Percentiles rank a stretch among this genome's conserved stretches.
Evolutionary conservation across 208 protist genomes (phyloP).

Genomic region (Herpetomonas tarakana): DNA sequence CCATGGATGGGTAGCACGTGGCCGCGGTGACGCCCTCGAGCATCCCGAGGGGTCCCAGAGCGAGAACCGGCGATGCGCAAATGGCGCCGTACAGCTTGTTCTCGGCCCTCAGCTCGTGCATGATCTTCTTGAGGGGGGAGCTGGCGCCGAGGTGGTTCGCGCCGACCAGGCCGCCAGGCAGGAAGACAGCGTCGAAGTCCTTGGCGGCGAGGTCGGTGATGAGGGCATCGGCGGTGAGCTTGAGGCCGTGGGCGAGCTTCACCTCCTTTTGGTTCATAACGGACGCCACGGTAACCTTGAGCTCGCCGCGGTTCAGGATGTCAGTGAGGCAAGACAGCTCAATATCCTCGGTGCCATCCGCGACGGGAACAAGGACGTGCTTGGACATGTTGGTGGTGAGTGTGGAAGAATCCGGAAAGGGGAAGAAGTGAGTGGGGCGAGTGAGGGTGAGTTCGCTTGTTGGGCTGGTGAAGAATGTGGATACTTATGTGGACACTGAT

Average conservation of each 20-base stretch:
- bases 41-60: slow-evolving; percentile 66
- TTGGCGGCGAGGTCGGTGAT: slow-evolving; percentile 55
- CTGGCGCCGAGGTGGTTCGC: slow-evolving; percentile 62
- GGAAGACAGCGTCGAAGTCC: slow-evolving; percentile 74
- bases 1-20: slow-evolving; percentile 79
- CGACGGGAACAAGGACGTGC: slow-evolving; percentile 77
- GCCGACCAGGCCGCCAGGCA: slow-evolving; percentile 77
- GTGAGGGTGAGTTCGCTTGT: background rate
- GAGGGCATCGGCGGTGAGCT: slow-evolving; percentile 49
- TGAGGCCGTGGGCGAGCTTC: slow-evolving; percentile 57
- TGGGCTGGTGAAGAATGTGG: too few relatives aligned
- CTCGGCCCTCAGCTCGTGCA: slow-evolving; percentile 43
- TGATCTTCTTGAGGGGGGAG: slow-evolving; percentile 62
- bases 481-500: too few relatives aligned
- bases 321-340: slow-evolving; percentile 84
- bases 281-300: slow-evolving; percentile 76
- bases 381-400: slow-evolving; percentile 22
- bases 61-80: slow-evolving; percentile 71
- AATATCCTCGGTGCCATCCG: slow-evolving; percentile 87
- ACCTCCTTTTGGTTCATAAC: slow-evolving; percentile 65
- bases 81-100: slow-evolving; percentile 85
- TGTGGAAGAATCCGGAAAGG: background rate
- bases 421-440: background rate
- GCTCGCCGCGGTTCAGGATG: slow-evolving; percentile 59
- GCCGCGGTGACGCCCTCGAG: slow-evolving; percentile 66